Evolutionary conservation across 257 asterid genomes (phyloP), one percentile per base, ranked within the genome.

Genomic region (Gynochthodes officinalis): DNA sequence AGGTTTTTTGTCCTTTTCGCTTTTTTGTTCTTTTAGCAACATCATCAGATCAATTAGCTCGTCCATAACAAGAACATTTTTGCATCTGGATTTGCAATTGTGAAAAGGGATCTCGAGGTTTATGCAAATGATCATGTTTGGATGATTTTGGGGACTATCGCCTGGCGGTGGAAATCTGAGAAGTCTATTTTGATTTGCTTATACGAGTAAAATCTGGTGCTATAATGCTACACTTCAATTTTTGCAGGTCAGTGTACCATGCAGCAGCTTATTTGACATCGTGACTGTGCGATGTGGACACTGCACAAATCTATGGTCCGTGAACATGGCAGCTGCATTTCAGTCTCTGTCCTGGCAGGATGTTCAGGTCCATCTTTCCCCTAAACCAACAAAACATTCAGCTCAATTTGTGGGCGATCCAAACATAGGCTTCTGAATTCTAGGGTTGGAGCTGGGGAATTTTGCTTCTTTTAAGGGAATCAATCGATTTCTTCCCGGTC

Each of bases 271-370:
- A 82, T 77, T 79, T 53, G 97, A 91, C 65, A 82, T 85, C 1
- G 97, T 91, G 96, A 91, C 97, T 52, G 95, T 91, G 77, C 88
- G 97, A 78, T 91, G 97, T 66, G 97, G 97, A 44, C 97, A 91
- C 88, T 91, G 97, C 77, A 59, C 90, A 54, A 89, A 89, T 80
- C 79, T 91, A 64, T 91, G 95, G 96, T 85, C 87, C 75, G 97
- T 91, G 35, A 91, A 91, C 62, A 91, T 91, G 97, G 97, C 95
- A 43, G 86, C 97, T 77, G 90, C 96, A 1, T 88, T 91, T 78
- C 97, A 89, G 78, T 80, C 79, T 11, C 80, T 86, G 74, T 73
- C 89, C 42, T 78, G 82, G 70, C 84, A 81, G 83, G 85, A 85
- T 74, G 70, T 53, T 60, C 96, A 86, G 87, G 89, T 86, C 84